Evolutionary conservation across 768 basidiomycete genomes (phyloP).

Genomic region (Mycena kentingensis): DNA sequence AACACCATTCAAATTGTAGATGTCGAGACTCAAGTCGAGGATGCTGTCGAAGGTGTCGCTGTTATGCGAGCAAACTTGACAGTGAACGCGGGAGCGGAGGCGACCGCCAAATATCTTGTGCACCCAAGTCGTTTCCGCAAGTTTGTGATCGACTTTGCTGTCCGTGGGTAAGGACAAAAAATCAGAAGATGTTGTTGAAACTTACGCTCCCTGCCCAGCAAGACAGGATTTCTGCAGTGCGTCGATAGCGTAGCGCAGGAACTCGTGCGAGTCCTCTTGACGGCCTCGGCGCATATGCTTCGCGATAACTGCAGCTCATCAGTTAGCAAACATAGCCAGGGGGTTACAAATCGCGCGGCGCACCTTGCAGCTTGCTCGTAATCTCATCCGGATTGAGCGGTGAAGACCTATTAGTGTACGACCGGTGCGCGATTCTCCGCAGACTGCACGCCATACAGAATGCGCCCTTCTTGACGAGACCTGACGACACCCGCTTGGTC

Average conservation of each 20-base stretch:
- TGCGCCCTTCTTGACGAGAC: slow-evolving; percentile 39
- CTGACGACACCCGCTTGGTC: slow-evolving; percentile 29
- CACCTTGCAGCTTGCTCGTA: slow-evolving; percentile 70
- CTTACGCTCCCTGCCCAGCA: slow-evolving; percentile 70
- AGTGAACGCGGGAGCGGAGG: slow-evolving; percentile 88
- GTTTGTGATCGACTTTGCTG: slow-evolving; percentile 69
- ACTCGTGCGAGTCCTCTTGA: slow-evolving; percentile 98
- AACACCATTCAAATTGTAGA: slow-evolving; percentile 61
- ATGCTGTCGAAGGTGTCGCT: slow-evolving; percentile 97
- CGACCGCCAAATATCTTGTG: slow-evolving; percentile 93
- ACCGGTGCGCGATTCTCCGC: slow-evolving; percentile 54
- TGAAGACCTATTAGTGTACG: slow-evolving; percentile 46
- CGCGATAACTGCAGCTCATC: slow-evolving; percentile 66
- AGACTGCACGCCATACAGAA: slow-evolving; percentile 86
- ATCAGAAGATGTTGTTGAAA: slow-evolving; percentile 8
- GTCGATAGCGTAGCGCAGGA: slow-evolving; percentile 92
- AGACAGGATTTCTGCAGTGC: slow-evolving; percentile 85
- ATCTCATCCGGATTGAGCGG: slow-evolving; percentile 68
- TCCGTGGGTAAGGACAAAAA: slow-evolving; percentile 3
- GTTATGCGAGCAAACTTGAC: slow-evolving; percentile 76
- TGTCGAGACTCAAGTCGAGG: slow-evolving; percentile 91
- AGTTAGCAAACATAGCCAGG: slow-evolving; percentile 5
- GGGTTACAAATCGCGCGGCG: slow-evolving; percentile 31
- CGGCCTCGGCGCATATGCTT: slow-evolving; percentile 88
- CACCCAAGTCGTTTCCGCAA: slow-evolving; percentile 90